Evolutionary conservation across 2,329 filamentous ascomycete genomes (phyloP).

Genomic region (Trichoderma gracile): DNA sequence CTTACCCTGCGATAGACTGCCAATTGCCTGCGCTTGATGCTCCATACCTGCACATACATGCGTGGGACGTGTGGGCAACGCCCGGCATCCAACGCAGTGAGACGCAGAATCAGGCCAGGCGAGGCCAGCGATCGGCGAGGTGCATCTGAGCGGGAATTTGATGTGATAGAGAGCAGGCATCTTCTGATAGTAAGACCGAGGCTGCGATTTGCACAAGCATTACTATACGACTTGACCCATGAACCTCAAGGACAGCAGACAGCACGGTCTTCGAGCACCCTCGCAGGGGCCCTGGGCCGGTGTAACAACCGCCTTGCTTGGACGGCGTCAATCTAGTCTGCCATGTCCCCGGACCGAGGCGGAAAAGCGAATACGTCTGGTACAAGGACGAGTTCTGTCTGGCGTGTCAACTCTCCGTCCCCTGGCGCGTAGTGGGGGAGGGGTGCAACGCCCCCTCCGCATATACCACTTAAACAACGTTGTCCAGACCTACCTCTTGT

Average conservation of each 20-base stretch:
- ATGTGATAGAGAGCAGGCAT: slow-evolving; percentile 1
- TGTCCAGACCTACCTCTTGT: background rate
- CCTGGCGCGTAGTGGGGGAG: slow-evolving; percentile 20
- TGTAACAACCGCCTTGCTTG: slow-evolving; percentile 3
- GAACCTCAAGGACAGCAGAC: background rate
- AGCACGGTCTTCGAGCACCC: background rate
- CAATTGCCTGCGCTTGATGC: background rate
- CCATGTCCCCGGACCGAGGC: background rate
- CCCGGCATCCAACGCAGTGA: background rate
- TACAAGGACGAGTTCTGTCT: too few relatives aligned
- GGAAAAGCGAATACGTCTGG: background rate
- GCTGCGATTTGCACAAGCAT: background rate
- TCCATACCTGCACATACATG: background rate
- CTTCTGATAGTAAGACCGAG: slow-evolving; percentile 9
- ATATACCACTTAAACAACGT: background rate
- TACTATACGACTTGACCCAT: too few relatives aligned
- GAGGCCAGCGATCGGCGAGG: background rate
- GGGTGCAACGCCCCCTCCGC: slow-evolving; percentile 9
- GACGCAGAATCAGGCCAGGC: slow-evolving; percentile 7
- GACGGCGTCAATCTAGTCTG: background rate
- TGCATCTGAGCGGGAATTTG: background rate
- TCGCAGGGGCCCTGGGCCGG: slow-evolving; percentile 3
- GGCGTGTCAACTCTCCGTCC: background rate
- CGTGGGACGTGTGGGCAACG: background rate
- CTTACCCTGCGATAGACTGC: background rate